A percentile compares a stretch with the other conserved stretches of the same genome.
Evolutionary conservation across 345 rosid genomes (phyloP).

Genomic region (Gossypioides kirkii): DNA sequence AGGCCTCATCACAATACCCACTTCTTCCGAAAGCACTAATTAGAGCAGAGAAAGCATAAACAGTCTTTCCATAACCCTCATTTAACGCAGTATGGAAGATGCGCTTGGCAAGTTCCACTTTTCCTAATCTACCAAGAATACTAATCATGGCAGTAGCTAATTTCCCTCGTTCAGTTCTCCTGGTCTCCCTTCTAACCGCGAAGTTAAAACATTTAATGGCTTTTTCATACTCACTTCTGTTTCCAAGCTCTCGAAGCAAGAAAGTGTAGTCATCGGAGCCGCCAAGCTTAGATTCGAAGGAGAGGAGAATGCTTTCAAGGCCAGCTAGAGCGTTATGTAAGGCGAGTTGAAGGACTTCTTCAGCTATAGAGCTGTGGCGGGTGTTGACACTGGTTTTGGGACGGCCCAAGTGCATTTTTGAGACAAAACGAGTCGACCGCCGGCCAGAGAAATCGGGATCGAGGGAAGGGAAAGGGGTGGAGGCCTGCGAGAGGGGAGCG

Average conservation of each 20-base stretch:
- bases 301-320: constrained; percentile 44
- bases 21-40: constrained; percentile 86
- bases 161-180: constrained; percentile 80
- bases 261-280: constrained; percentile 78
- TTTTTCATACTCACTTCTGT: constrained; percentile 58
- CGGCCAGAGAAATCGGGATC: constrained; percentile 76
- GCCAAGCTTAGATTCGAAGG: constrained; percentile 55
- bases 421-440: constrained; percentile 76
- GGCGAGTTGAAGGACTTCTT: constrained; percentile 58
- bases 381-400: constrained; percentile 42
- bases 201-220: constrained; percentile 68
- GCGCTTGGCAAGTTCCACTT: constrained; percentile 58
- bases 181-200: constrained; percentile 57
- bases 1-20: constrained; percentile 61
- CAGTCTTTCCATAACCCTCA: constrained; percentile 85
- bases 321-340: constrained; percentile 29
- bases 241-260: constrained; percentile 78
- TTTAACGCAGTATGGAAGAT: constrained; percentile 67
- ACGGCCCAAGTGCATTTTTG: constrained; percentile 78
- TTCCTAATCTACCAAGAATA: constrained; percentile 78
- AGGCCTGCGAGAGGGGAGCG: constrained; percentile 19
- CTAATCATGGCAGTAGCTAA: constrained; percentile 77
- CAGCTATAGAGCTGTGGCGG: constrained; percentile 59
- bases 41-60: constrained; percentile 80
- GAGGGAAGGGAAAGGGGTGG: constrained; percentile 32